Evolutionary conservation across 106 monocot genomes (phyloP), one percentile per base, ranked within the genome.

Genomic region (Alisma plantagoaquatica): DNA sequence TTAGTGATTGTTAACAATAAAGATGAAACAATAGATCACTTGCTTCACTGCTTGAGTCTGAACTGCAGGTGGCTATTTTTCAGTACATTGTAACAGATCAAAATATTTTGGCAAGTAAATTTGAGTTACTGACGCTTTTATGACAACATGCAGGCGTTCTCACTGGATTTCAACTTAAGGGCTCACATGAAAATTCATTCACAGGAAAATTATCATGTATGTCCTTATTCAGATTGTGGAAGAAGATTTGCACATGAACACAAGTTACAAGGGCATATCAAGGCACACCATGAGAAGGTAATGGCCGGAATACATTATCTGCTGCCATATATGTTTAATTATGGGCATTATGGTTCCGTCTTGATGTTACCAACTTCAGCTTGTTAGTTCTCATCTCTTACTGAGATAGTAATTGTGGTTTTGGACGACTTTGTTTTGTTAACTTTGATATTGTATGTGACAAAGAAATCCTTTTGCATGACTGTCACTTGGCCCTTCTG

Each of bases 161-260:
- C 85, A 44, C 65, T 91, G 81, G 81, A 77, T 55, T 91, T 91
- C 51, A 91, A 91, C 66, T 61, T 91, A 42, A 70, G 75, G 67
- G 70, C 81, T 1, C 91, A 91, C 62, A 81, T 91, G 81, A 61
- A 56, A 46, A 84, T 75, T 15, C 91, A 91, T 65, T 91, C 75
- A 0, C 52, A 50, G 23, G 85, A 91, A 55, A 81, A 91, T 41
- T 85, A 81, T 73, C 91, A 82, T 68, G 41, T 85, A 30, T 92
- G 91, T 42, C 81, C 77, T 29, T 73, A 81, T 41, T 64, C 63
- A 63, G 85, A 78, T 27, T 92, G 91, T 70, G 73, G 75, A 44
- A 78, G 71, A 57, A 77, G 81, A 52, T 85, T 74, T 54, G 81
- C 81, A 33, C 77, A 81, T 32, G 85, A 85, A 31, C 73, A 68